Evolutionary conservation across 805 yeast genomes (phyloP), one percentile per base, ranked within the genome.

Genomic region (Candida sanyiensis): DNA sequence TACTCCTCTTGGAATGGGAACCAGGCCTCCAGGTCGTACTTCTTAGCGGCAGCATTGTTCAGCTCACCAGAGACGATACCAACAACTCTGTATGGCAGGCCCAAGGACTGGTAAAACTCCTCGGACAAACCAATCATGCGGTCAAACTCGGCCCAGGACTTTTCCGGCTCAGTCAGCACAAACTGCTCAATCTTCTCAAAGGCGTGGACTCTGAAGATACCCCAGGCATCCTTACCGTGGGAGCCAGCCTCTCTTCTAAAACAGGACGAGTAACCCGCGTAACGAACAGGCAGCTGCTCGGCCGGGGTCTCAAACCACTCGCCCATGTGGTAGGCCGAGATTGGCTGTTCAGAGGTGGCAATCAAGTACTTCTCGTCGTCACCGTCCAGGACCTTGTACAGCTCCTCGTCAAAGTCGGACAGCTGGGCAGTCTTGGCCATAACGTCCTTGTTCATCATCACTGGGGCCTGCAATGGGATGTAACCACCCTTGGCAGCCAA

Each of bases 161-260:
- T 86, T 63, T 89, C 97, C 41, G 98, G 98, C 72, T 93, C 98
- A 47, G 97, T 83, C 55, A 93, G 63, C 53, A 83, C 81, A 61
- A 93, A 93, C 69, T 93, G 98, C 71, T 93, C 98, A 57, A 93
- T 87, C 70, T 93, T 93, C 71, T 93, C 98, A 59, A 93, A 93
- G 46, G 95, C 95, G 62, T 93, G 98, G 43, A 93, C 97, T 70
- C 98, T 83, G 80, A 93, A 93, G 50, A 93, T 88, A 69, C 98
- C 98, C 98, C 98, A 93, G 35, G 98, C 98, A 59, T 93, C 98
- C 65, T 90, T 90, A 64, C 98, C 98, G 58, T 90, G 97, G 50
- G 96, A 82, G 52, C 98, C 98, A 43, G 98, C 98, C 72, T 93
- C 98, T 71, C 98, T 85, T 69, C 98, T 82, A 81, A 93, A 93